These are phyloP conservation scores for Plantago ovata DNA, from an alignment of 257 asterid genomes.

Conservation along the genomic window DNA sequence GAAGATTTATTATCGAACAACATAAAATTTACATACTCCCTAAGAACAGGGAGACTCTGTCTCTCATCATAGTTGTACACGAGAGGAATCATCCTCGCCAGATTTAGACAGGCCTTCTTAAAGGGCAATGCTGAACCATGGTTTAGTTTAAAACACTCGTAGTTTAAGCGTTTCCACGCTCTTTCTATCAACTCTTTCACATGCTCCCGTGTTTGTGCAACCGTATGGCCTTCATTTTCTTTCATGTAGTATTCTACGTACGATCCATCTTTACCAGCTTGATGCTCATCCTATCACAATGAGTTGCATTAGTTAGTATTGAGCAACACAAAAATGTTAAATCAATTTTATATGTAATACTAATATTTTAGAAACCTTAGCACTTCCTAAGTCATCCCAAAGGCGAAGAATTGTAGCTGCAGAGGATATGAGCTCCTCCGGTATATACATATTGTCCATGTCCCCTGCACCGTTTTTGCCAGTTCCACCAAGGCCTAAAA, in stretches of 20 bases:
- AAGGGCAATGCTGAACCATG: constrained; percentile 10
- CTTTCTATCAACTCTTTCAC: constrained; percentile 18
- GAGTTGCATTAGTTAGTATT: not conserved
- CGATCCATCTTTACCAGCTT: constrained; percentile 35
- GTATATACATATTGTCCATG: not conserved
- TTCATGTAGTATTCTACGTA: constrained; percentile 29
- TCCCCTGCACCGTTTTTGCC: not conserved
- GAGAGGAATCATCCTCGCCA: constrained; percentile 33
- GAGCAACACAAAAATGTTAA: not conserved
- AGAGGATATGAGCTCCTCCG: not conserved
- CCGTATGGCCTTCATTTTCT: constrained; percentile 14
- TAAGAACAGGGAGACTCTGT: constrained; percentile 18
- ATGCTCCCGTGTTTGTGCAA: constrained; percentile 18
- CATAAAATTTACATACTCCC: constrained; percentile 18
- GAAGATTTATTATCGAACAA: not conserved
- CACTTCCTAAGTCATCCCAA: constrained; percentile 14
- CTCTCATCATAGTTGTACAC: constrained; percentile 31
- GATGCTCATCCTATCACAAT: constrained; percentile 31
- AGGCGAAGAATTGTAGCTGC: constrained; percentile 10
- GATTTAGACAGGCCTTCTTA: constrained; percentile 33
- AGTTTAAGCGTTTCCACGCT: constrained; percentile 35
- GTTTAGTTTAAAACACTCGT: constrained; percentile 22
- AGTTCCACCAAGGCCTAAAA: not conserved
- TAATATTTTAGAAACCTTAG: not conserved
- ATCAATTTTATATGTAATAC: not conserved